These are phyloP conservation scores for Backusella psychrophila DNA, from an alignment of 192 early-diverging fungal genomes.

Conservation along the genomic window DNA sequence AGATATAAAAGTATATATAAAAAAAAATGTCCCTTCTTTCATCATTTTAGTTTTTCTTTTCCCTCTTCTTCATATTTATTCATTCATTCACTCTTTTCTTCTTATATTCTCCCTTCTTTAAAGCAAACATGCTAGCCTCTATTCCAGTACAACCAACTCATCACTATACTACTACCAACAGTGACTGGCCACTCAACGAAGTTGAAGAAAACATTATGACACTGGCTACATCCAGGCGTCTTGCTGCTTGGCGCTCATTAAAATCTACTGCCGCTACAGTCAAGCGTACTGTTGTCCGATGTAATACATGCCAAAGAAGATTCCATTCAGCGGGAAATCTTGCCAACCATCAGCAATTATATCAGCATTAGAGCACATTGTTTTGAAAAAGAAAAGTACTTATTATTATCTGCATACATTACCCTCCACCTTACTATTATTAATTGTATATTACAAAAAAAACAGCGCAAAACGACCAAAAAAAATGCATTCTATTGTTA, in stretches of 20 bases:
- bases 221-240: not conserved
- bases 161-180: not conserved
- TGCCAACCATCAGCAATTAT: slow-evolving; percentile 16
- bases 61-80: not conserved
- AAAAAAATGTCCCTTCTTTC: not conserved
- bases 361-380: not conserved
- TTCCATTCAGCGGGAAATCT: slow-evolving; percentile 13
- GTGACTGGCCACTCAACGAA: slow-evolving; percentile 3
- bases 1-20: not conserved
- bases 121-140: not conserved
- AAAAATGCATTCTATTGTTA: not conserved
- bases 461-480: not conserved
- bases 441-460: not conserved
- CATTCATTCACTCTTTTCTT: not conserved
- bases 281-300: not conserved
- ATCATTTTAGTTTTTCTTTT: not conserved
- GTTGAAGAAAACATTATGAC: slow-evolving; percentile 9
- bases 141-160: not conserved
- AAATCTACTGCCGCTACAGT: not conserved
- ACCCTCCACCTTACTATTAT: not conserved
- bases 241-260: not conserved
- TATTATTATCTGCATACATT: not conserved
- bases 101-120: not conserved
- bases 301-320: slow-evolving; percentile 13
- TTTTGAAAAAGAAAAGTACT: not conserved